Base-by-base conservation (phyloP, 2,329 filamentous ascomycete genomes). In the Cercospora brassicicola region DNA sequence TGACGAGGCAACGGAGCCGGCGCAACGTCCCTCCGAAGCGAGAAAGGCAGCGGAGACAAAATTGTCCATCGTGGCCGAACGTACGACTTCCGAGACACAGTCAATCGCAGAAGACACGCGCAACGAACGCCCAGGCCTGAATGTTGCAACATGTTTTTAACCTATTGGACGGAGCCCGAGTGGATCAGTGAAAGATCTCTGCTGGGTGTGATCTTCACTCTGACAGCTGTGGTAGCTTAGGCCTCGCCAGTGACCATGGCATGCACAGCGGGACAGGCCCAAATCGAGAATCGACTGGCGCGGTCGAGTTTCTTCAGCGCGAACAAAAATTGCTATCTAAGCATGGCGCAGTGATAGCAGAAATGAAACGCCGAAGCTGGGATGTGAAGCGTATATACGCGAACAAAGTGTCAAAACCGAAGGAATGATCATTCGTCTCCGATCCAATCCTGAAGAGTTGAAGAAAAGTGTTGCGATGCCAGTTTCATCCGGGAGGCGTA, bases 1-100 rank as follows among this genome's bases (percentile, higher is more conserved):
- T 62, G 60, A 62, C 60, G 60, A 53, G 6, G n/a, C 59, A 20
- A 20, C 23, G 39, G 18, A 10, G 45, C 31, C 60, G 42, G 60
- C 26, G 42, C 60, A 62, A 53, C 23, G 10, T 23, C 18, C 45
- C 45, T 51, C 45, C 45, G 45, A 48, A 13, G 23, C 18, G 15
- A 48, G n/a, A 48, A 48, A 23, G 42, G 42, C n/a, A 51, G 18
- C 18, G 45, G 18, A 23, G 20, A 51, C 45, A 13, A 51, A 51
- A 51, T 2, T 45, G 10, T 26, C 45, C 9, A 7, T 23, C 10
- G 20, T 23, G 45, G 42, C n/a, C 42, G 42, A 20, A 48, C 20
- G 18, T 26, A 51, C 45, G 20, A 51, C 1, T 42, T 26, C 26
- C 2, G 45, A 11, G 45, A 42, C 2, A 3, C 15, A 2, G 7